Percentiles rank a stretch among this genome's conserved stretches.
Evolutionary conservation across 768 basidiomycete species (phyloP).

Genomic region (Lactarius deliciosus): DNA sequence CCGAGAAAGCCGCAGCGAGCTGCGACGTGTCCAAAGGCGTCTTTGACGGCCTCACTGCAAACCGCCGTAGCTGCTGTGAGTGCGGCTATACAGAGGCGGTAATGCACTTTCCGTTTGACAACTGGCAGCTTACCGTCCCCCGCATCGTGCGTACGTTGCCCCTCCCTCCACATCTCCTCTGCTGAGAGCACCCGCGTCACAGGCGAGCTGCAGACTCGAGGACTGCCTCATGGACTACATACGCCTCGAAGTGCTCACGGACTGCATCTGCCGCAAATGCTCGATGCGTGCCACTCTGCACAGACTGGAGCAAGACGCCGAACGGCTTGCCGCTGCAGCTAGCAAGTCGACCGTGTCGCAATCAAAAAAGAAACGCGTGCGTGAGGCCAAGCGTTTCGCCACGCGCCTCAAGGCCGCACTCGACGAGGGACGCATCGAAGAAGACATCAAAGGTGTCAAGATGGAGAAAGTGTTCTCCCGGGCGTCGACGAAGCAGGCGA

Average conservation of each 20-base stretch:
- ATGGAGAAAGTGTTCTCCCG: constrained; percentile 74
- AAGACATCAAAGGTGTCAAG: constrained; percentile 77
- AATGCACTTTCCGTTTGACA: constrained; percentile 88
- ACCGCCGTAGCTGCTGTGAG: constrained; percentile 79
- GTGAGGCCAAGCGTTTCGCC: constrained; percentile 69
- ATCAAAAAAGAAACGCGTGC: constrained; percentile 74
- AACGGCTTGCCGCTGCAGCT: constrained; percentile 44
- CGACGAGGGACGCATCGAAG: constrained; percentile 75
- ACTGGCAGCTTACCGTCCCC: constrained; percentile 77
- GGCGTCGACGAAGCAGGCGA: constrained; percentile 85
- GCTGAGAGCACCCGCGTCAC: constrained; percentile 13
- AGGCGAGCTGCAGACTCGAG: constrained; percentile 71
- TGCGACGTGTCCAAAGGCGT: constrained; percentile 59
- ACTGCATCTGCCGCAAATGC: constrained; percentile 91
- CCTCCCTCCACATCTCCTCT: constrained; percentile 12
- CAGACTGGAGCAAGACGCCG: constrained; percentile 61
- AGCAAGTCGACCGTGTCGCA: constrained; percentile 48
- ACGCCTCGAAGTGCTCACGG: constrained; percentile 80
- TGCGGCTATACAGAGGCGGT: constrained; percentile 95
- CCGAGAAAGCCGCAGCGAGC: constrained; percentile 30
- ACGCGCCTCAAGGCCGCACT: constrained; percentile 59
- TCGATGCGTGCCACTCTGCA: constrained; percentile 76
- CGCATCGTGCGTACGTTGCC: constrained; percentile 52
- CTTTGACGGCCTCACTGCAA: constrained; percentile 90
- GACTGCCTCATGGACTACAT: constrained; percentile 90